phyloP scores from a whole-genome alignment of 1,139 yeast species.

The Hemisphaericaspora xylanilytica region DNA sequence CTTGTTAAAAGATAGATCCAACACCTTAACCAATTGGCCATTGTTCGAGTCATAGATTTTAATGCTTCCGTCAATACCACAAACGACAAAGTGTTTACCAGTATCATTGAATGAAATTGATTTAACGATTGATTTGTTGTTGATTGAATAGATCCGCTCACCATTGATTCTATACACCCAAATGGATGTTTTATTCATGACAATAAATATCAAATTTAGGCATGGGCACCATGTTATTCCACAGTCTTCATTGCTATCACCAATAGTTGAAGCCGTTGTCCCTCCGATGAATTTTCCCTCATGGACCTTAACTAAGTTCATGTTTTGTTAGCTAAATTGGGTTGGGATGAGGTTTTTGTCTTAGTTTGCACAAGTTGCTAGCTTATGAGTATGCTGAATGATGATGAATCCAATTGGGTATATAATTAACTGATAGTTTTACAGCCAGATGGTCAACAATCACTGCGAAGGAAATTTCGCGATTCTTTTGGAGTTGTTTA shows the following conservation, averaged over 20 bases:
- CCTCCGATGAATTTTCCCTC: background rate
- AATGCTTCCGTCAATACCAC: slow-evolving; percentile 44
- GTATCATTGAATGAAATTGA: slow-evolving; percentile 35
- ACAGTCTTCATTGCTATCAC: slow-evolving; percentile 25
- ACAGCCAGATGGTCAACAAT: too few relatives aligned
- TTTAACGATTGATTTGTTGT: slow-evolving; percentile 33
- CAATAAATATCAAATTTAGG: slow-evolving; percentile 50
- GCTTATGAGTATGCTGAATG: too few relatives aligned
- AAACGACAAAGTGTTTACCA: slow-evolving; percentile 43
- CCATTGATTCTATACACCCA: slow-evolving; percentile 57
- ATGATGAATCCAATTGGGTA: too few relatives aligned
- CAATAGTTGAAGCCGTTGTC: background rate
- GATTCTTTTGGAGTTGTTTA: too few relatives aligned
- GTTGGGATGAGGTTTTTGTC: too few relatives aligned
- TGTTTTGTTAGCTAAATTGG: background rate
- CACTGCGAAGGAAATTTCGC: too few relatives aligned
- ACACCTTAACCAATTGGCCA: slow-evolving; percentile 36
- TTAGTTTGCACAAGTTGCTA: too few relatives aligned
- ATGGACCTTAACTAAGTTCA: background rate
- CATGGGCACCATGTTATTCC: slow-evolving; percentile 55
- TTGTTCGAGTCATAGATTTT: slow-evolving; percentile 50
- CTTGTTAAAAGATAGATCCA: slow-evolving; percentile 18
- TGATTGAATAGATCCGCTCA: slow-evolving; percentile 51
- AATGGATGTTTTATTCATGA: slow-evolving; percentile 47
- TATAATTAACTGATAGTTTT: too few relatives aligned